These are phyloP conservation scores for Clausena lansium DNA, from an alignment of 345 rosid species.

Conservation along the genomic window DNA sequence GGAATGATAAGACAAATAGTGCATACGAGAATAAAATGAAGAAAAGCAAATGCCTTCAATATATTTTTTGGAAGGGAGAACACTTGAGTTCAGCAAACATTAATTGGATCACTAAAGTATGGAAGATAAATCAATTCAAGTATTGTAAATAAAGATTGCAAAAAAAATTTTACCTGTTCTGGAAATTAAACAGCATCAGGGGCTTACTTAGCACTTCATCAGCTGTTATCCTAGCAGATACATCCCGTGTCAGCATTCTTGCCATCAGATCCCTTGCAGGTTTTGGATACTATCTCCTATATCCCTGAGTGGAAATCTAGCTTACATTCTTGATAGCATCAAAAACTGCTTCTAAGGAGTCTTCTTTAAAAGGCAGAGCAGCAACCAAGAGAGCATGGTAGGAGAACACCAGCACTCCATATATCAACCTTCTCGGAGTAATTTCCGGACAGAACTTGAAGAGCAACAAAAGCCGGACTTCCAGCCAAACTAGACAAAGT, in stretches of 20 bases:
- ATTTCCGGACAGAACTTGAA: no score
- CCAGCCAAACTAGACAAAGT: constrained; percentile 83
- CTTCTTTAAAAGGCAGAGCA: constrained; percentile 85
- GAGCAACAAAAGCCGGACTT: constrained; percentile 94
- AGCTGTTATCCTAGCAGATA: constrained; percentile 75
- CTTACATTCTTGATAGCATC: constrained; percentile 76
- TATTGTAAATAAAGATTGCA: background rate
- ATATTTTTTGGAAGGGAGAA: background rate
- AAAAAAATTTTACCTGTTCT: background rate
- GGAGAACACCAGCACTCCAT: constrained; percentile 90
- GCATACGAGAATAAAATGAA: background rate
- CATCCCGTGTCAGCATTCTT: constrained; percentile 90
- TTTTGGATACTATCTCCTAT: constrained; percentile 75
- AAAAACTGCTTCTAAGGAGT: constrained; percentile 68
- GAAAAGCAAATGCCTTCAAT: no score
- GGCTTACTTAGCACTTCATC: constrained; percentile 89
- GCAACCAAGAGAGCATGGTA: constrained; percentile 76
- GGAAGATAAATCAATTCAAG: background rate
- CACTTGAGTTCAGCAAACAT: background rate
- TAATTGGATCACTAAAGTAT: background rate
- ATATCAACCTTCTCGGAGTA: constrained; percentile 89
- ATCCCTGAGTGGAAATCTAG: constrained; percentile 80
- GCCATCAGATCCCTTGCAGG: constrained; percentile 81
- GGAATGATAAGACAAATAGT: background rate
- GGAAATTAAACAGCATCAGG: constrained; percentile 12